These are phyloP conservation scores for Pleurostoma richardsiae DNA, from an alignment of 2,329 filamentous ascomycete genomes.

Conservation along the genomic window DNA sequence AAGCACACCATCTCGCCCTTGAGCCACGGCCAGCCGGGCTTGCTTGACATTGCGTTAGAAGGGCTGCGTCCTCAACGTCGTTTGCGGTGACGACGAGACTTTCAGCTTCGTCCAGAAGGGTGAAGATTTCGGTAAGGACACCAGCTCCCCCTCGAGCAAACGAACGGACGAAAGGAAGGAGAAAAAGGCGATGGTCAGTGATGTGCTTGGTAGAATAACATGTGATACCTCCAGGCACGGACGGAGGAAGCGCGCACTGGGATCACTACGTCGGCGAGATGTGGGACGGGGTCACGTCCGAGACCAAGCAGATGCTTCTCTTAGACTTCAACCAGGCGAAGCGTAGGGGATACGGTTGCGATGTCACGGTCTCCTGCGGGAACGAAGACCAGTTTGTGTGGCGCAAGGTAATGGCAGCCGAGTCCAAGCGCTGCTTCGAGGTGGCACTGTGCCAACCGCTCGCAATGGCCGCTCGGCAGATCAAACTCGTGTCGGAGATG, in stretches of 20 bases:
- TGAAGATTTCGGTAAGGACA: conserved; percentile 4
- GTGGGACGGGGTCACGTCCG: too few species aligned
- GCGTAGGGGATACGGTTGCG: not conserved
- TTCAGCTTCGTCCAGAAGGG: not conserved
- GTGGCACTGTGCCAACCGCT: not conserved
- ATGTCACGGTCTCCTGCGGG: not conserved
- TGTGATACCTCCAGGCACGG: conserved; percentile 1
- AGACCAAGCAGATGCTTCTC: not conserved
- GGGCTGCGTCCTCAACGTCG: conserved; percentile 4
- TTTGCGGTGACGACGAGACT: not conserved
- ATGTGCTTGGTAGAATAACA: not conserved
- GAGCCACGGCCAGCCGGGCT: not conserved
- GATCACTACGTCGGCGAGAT: conserved; percentile 2
- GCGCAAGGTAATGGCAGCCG: not conserved
- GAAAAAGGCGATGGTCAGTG: not conserved
- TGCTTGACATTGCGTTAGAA: not conserved
- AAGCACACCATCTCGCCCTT: not conserved
- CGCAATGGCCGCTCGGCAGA: not conserved
- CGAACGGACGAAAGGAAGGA: not conserved
- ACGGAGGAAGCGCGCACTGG: conserved; percentile 6
- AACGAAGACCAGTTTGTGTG: not conserved
- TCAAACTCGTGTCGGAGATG: not conserved
- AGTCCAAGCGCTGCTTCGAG: not conserved
- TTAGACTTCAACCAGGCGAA: not conserved
- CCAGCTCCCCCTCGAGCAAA: too few species aligned